Conservation (phyloP, 139 green algal genomes). For the Chlamydomonas sp. region DNA sequence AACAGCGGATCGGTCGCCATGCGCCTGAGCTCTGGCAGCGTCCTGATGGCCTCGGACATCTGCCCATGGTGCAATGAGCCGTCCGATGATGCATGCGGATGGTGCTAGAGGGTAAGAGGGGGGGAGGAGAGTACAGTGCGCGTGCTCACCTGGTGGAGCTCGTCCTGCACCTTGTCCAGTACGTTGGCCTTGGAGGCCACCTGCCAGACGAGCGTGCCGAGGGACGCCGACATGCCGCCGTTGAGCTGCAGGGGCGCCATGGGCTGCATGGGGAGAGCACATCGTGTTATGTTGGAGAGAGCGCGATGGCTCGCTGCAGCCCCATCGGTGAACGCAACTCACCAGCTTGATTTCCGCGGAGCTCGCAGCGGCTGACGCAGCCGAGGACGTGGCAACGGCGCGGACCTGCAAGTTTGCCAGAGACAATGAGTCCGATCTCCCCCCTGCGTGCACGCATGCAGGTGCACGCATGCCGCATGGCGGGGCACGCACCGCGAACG, state of each 20-base stretch:
- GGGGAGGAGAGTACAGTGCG: neutral
- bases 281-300: neutral
- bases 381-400: neutral
- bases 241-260: slow-evolving; percentile 37
- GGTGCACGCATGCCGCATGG: neutral
- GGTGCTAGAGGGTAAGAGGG: neutral
- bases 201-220: slow-evolving; percentile 46
- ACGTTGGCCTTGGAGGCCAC: slow-evolving; percentile 49
- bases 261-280: slow-evolving; percentile 31
- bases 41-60: slow-evolving; percentile 15
- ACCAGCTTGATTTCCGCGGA: slow-evolving; percentile 17
- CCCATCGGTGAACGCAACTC: neutral
- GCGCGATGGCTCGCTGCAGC: neutral
- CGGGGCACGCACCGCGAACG: neutral
- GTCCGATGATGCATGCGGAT: neutral
- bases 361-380: neutral
- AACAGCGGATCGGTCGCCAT: slow-evolving; percentile 51
- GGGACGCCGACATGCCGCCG: slow-evolving; percentile 32
- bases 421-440: neutral
- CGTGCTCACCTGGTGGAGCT: slow-evolving; percentile 56
- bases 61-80: no score
- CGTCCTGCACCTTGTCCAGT: slow-evolving; percentile 51
- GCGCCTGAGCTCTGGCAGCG: slow-evolving; percentile 22
- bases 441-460: neutral
- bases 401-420: neutral